A percentile compares a stretch with the other conserved stretches of the same genome.
These are phyloP conservation scores for Pythium plurisporium DNA, from an alignment of 352 stramenopile species.

Conservation along the genomic window DNA sequence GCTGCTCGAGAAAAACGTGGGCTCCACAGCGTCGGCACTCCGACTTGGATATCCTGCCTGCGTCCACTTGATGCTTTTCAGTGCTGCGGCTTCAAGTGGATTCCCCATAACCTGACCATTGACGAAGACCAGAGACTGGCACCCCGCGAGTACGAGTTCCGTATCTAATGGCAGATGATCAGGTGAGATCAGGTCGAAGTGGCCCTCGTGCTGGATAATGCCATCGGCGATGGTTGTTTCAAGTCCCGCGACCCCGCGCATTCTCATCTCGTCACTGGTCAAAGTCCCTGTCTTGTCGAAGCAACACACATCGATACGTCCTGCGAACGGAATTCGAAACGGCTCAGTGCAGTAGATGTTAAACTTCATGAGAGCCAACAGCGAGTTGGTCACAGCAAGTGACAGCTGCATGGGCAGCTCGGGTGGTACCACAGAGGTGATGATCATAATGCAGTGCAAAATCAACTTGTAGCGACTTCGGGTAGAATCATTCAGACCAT, in stretches of 20 bases:
- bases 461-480: slow-evolving; percentile 89
- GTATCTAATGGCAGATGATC: slow-evolving; percentile 32
- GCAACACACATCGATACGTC: slow-evolving; percentile 87
- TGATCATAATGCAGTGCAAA: slow-evolving; percentile 95
- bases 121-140: slow-evolving; percentile 89
- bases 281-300: slow-evolving; percentile 97
- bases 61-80: slow-evolving; percentile 80
- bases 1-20: slow-evolving; percentile 27
- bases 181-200: slow-evolving; percentile 31
- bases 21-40: slow-evolving; percentile 18
- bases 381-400: slow-evolving; percentile 92
- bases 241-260: slow-evolving; percentile 36
- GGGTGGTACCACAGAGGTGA: slow-evolving; percentile 93
- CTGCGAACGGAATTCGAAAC: slow-evolving; percentile 92
- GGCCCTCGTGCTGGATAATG: background rate
- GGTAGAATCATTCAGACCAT: slow-evolving; percentile 36
- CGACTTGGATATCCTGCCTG: slow-evolving; percentile 16
- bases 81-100: slow-evolving; percentile 90
- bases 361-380: slow-evolving; percentile 82
- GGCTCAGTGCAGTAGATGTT: slow-evolving; percentile 94
- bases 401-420: slow-evolving; percentile 95
- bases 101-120: slow-evolving; percentile 89
- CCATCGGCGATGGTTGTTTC: background rate
- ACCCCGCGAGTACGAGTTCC: slow-evolving; percentile 58
- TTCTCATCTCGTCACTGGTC: slow-evolving; percentile 89